Base-by-base conservation (phyloP, 371 early-diverging fungal genomes). In the Dinochytrium kinnereticum region DNA sequence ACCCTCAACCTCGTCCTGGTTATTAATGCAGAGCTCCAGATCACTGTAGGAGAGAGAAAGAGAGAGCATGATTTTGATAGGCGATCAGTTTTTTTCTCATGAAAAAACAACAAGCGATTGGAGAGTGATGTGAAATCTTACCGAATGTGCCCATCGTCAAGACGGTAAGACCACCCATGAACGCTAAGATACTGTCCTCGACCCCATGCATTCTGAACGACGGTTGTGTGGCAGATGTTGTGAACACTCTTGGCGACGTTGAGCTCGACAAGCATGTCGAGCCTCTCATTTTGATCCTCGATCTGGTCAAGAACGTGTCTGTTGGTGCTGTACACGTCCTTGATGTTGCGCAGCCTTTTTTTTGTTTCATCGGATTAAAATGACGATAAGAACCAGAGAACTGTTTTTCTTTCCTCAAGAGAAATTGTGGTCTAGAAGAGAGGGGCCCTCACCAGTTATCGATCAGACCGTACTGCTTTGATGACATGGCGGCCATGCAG, bases 401-500 rank as follows among this genome's bases (percentile, higher is more conserved):
- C 21, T n/a, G 59, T 21, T 34, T 51, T 5, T 21, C 7, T 21
- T 57, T 21, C 59, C 10, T 10, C 59, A 26, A 7, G 50, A 71
- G 13, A 26, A 51, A 26, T 15, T 26, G 24, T 24, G 15, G 68
- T 26, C 19, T 13, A 40, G 72, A 86, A 87, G 50, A 89, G n/a
- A n/a, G n/a, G n/a, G n/a, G n/a, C n/a, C n/a, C 81, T 30, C 94
- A 88, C 95, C 95, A 95, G 85, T 91, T 91, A 81, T 95, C 95
- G 44, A 96, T 90, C 70, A 92, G 78, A 39, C 94, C 95, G 71
- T 81, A 91, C 38, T 91, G 91, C 19, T 83, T 77, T 57, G 49
- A 36, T 34, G 66, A 51, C 77, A 85, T 78, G 31, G 85, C 82
- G 1, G 94, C 92, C 66, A 85, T 84, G 33, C 95, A 91, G 73